Percentiles rank a stretch among this genome's conserved stretches.
phyloP scores from a whole-genome alignment of 2,329 filamentous ascomycete species.

The Hortaea werneckii region DNA sequence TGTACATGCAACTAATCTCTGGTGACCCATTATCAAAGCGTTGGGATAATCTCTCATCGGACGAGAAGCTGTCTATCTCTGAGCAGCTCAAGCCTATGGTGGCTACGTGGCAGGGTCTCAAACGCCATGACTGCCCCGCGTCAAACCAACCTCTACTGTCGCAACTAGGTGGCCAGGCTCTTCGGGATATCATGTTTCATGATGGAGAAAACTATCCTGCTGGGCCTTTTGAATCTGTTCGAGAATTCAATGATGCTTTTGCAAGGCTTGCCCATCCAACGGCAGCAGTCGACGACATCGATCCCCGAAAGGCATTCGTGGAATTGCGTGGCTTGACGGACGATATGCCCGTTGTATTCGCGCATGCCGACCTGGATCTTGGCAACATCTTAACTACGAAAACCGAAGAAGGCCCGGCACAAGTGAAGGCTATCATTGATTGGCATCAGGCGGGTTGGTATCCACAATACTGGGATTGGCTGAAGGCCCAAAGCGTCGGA shows the following conservation, averaged over 20 bases:
- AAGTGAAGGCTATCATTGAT: slow-evolving; percentile 8
- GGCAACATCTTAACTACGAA: background rate
- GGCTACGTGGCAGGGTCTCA: background rate
- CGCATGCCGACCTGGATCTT: slow-evolving; percentile 1
- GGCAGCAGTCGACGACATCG: background rate
- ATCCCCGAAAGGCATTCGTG: background rate
- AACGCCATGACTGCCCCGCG: background rate
- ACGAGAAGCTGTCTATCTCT: background rate
- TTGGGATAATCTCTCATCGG: background rate
- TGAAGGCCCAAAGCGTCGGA: background rate
- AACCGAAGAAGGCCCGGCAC: background rate
- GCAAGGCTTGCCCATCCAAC: background rate
- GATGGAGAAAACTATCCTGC: background rate
- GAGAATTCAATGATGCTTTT: background rate
- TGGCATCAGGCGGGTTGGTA: slow-evolving; percentile 12
- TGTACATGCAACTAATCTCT: slow-evolving; percentile 2
- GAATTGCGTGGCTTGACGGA: background rate
- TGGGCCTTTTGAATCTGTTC: background rate
- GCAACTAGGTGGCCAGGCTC: background rate
- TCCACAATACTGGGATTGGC: slow-evolving; percentile 12
- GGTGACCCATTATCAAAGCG: background rate
- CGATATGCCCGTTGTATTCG: slow-evolving; percentile 1
- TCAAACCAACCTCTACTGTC: background rate
- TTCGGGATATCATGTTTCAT: background rate
- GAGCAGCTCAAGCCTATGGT: slow-evolving; percentile 1